phyloP scores from a whole-genome alignment of 352 stramenopile genomes.

The Globisporangium abappressorium region DNA sequence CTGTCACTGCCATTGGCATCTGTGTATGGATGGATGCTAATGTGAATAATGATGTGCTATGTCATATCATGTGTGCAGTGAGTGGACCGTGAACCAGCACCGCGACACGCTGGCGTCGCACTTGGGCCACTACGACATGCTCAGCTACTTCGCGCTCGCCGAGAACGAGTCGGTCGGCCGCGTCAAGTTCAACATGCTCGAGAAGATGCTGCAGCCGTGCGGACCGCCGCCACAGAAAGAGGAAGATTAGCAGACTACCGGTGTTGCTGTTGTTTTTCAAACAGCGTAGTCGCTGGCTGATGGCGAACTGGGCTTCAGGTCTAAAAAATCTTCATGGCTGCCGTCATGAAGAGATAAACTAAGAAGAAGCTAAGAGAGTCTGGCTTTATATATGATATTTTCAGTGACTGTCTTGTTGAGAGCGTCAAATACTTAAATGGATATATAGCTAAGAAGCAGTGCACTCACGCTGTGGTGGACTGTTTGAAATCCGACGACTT shows the following conservation, averaged over 20 bases:
- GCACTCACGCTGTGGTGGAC: background rate
- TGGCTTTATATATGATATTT: background rate
- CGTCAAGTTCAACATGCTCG: conserved; percentile 65
- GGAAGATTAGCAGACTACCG: conserved; percentile 42
- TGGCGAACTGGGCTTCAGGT: background rate
- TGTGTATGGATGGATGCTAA: background rate
- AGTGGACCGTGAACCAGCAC: conserved; percentile 99
- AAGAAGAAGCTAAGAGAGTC: background rate
- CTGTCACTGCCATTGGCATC: background rate
- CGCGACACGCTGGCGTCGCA: conserved; percentile 97
- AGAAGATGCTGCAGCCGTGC: conserved; percentile 86
- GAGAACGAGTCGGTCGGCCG: conserved; percentile 96
- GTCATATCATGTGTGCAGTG: conserved; percentile 38
- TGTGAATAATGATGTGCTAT: background rate
- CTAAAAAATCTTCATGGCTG: background rate
- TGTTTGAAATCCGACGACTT: conserved; percentile 34
- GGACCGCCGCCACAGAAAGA: conserved; percentile 70
- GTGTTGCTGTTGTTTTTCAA: background rate
- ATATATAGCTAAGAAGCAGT: background rate
- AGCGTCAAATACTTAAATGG: background rate
- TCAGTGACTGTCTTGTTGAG: background rate
- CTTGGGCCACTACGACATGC: conserved; percentile 97
- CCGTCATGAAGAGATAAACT: background rate
- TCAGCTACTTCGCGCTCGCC: conserved; percentile 96
- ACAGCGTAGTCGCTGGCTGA: background rate